phyloP scores from a whole-genome alignment of 345 rosid genomes.

The Bruguiera parviflora region DNA sequence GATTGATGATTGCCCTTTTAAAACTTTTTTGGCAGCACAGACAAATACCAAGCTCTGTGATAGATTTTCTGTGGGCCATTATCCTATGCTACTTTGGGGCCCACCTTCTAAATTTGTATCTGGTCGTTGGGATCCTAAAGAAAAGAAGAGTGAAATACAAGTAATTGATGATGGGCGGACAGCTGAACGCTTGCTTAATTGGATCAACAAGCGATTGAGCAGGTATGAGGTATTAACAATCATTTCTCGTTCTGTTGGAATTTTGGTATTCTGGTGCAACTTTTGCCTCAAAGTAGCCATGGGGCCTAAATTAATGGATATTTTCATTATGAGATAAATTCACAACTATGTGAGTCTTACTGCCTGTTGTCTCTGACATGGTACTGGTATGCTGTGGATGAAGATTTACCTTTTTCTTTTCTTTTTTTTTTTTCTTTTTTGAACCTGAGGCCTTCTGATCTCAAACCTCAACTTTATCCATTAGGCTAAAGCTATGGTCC shows the following conservation, averaged over 20 bases:
- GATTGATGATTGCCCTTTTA: constrained; percentile 28
- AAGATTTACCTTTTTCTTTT: background rate
- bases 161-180: constrained; percentile 70
- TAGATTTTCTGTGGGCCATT: constrained; percentile 72
- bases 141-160: constrained; percentile 53
- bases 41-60: constrained; percentile 82
- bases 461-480: too few species aligned
- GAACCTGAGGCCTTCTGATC: too few species aligned
- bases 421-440: background rate
- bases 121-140: constrained; percentile 58
- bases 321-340: background rate
- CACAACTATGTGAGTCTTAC: background rate
- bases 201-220: constrained; percentile 85
- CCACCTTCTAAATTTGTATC: constrained; percentile 59
- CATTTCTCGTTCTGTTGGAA: background rate
- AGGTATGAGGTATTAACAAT: constrained; percentile 48
- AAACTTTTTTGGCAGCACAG: constrained; percentile 79
- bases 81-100: constrained; percentile 95
- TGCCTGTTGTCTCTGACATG: background rate
- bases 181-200: constrained; percentile 72
- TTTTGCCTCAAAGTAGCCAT: background rate
- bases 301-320: constrained; percentile 2
- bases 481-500: too few species aligned
- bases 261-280: background rate
- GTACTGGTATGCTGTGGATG: background rate